Base-by-base conservation (phyloP, 2,329 filamentous ascomycete genomes). In the Botrytis porri region DNA sequence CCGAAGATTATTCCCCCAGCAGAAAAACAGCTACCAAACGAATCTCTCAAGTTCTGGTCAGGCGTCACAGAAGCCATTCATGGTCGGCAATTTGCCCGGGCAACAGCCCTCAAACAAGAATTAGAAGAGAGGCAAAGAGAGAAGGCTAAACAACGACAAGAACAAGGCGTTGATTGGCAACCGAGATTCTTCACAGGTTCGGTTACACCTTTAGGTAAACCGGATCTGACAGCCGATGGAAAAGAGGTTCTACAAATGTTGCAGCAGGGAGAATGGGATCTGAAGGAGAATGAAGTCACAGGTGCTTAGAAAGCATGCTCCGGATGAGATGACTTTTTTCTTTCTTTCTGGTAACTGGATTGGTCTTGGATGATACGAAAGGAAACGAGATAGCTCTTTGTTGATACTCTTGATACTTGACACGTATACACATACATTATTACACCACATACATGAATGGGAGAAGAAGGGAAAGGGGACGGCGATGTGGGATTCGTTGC, bases 121-220 rank as follows among this genome's bases (percentile, higher is more conserved):
- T 88, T 99, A 18, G 96, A 99, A 82, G 96, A 99, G 82, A 86
- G 87, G 61, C 96, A 99, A 84, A 88, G 96, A 45, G 88, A 93
- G 79, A 95, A 93, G 83, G 95, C 93, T 1, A 90, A 93, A 37
- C 90, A 95, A 80, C 87, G 96, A 61, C 92, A 95, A 80, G 86
- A 87, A 62, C 87, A 87, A 22, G 88, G 90, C 20, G 87, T 88
- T 73, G 87, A 89, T 48, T 99, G 93, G 90, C 86, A 90, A 77
- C 96, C 96, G n/a, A 87, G 94, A 61, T 99, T 97, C 84, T 99
- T 99, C 83, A 90, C 86, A 0, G 86, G 85, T 5, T 85, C 85
- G 0, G 85, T 88, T n/a, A 88, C 87, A 69, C 84, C 87, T 0
- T 79, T 86, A 41, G 90, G 90, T 2, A 87, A 85, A 78, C 90